A percentile compares a stretch with the other conserved stretches of the same genome.
Evolutionary conservation across 2,329 filamentous ascomycete species (phyloP).

Genomic region (Tolypocladium pustulatum): DNA sequence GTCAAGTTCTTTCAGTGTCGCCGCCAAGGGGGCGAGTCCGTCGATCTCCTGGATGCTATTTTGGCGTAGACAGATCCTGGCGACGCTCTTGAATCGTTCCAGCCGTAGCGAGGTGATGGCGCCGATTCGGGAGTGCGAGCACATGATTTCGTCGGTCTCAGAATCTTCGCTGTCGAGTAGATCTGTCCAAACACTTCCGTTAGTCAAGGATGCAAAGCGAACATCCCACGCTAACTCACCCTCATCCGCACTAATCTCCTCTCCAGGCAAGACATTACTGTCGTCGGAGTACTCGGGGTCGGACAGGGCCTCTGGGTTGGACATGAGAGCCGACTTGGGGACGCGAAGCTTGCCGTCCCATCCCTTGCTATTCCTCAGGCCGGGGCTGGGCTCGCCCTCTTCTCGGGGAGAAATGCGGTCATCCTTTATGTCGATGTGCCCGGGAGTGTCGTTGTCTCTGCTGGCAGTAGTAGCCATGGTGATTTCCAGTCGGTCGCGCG

Average conservation of each 20-base stretch:
- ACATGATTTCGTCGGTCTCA: constrained; percentile 69
- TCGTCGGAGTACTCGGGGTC: constrained; percentile 78
- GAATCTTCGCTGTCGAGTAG: constrained; percentile 49
- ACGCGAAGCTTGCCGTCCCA: constrained; percentile 80
- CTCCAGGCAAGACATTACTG: constrained; percentile 56
- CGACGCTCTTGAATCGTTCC: constrained; percentile 68
- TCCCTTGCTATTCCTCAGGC: constrained; percentile 51
- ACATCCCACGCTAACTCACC: constrained; percentile 32
- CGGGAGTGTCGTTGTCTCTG: constrained; percentile 24
- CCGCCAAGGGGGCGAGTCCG: constrained; percentile 55
- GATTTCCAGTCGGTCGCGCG: background rate
- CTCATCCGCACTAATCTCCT: constrained; percentile 74
- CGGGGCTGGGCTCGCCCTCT: constrained; percentile 34
- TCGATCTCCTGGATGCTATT: constrained; percentile 78
- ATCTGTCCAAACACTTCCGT: constrained; percentile 29
- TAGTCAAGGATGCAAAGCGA: constrained; percentile 1
- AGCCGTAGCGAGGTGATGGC: constrained; percentile 72
- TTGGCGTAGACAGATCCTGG: constrained; percentile 80
- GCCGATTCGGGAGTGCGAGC: constrained; percentile 75
- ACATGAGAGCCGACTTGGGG: constrained; percentile 48
- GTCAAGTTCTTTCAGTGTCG: constrained; percentile 72
- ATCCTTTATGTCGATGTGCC: constrained; percentile 40
- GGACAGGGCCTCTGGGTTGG: constrained; percentile 72
- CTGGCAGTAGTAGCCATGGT: constrained; percentile 31
- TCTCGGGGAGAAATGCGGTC: constrained; percentile 26